phyloP scores from a whole-genome alignment of 306 rosid species.

The Psophocarpus tetragonolobus region DNA sequence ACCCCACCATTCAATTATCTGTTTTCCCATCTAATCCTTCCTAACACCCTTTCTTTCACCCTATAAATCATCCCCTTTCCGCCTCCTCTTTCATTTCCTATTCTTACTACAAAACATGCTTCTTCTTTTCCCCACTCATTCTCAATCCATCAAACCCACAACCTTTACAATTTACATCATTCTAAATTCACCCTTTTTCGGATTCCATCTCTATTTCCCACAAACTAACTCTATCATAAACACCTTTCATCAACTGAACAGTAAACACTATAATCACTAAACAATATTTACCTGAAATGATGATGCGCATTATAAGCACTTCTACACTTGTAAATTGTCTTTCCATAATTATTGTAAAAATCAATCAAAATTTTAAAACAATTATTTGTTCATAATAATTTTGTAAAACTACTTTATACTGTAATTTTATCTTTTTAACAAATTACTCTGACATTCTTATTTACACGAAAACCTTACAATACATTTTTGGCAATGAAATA shows the following conservation, averaged over 20 bases:
- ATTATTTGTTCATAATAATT: too few species aligned
- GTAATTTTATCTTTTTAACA: neutral
- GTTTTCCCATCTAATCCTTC: neutral
- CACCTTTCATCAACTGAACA: neutral
- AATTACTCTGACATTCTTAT: neutral
- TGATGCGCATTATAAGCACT: too few species aligned
- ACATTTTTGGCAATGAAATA: neutral
- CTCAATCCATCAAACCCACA: neutral
- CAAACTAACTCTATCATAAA: neutral
- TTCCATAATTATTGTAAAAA: neutral
- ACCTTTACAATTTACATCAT: neutral
- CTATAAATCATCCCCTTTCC: neutral
- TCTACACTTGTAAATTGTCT: neutral
- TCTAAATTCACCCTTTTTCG: too few species aligned
- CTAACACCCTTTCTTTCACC: neutral
- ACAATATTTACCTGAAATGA: neutral
- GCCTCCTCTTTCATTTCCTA: constrained; percentile 12
- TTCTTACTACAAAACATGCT: neutral
- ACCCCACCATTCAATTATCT: constrained; percentile 16
- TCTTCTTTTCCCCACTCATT: neutral
- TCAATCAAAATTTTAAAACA: too few species aligned
- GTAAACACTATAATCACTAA: neutral
- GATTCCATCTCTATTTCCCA: neutral
- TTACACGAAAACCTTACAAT: neutral
- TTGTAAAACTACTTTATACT: too few species aligned